A percentile compares a stretch with the other conserved stretches of the same genome.
Evolutionary conservation across 306 rosid species (phyloP).

Genomic region (Vachellia collinsii): DNA sequence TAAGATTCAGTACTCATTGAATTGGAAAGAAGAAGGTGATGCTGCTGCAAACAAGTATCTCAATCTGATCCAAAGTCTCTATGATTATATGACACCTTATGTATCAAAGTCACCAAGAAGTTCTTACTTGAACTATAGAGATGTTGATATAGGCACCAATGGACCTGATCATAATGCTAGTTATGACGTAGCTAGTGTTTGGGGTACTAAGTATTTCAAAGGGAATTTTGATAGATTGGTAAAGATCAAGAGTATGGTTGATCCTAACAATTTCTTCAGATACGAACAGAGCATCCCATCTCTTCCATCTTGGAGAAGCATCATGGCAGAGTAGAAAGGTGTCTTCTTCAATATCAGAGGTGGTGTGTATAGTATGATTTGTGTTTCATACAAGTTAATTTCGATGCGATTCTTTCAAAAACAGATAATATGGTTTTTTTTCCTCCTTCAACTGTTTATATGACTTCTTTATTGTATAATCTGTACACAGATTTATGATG

Average conservation of each 20-base stretch:
- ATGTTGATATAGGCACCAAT: slow-evolving; percentile 72
- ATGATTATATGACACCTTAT: slow-evolving; percentile 66
- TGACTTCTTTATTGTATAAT: neutral
- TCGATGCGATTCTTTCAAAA: neutral
- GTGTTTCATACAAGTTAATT: neutral
- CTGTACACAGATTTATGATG: neutral
- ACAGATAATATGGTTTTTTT: neutral
- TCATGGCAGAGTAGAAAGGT: slow-evolving; percentile 29
- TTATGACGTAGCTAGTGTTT: slow-evolving; percentile 55
- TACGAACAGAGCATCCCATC: slow-evolving; percentile 79
- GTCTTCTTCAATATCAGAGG: slow-evolving; percentile 2
- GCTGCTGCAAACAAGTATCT: slow-evolving; percentile 43
- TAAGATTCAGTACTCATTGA: slow-evolving; percentile 70
- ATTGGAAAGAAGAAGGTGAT: slow-evolving; percentile 59
- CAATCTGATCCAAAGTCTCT: slow-evolving; percentile 49
- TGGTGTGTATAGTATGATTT: slow-evolving; percentile 9
- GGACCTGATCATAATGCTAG: slow-evolving; percentile 47
- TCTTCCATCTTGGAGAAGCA: slow-evolving; percentile 40
- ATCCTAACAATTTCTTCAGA: slow-evolving; percentile 66
- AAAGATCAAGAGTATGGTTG: slow-evolving; percentile 58
- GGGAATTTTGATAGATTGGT: slow-evolving; percentile 66
- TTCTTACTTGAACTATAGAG: slow-evolving; percentile 75
- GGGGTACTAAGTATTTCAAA: slow-evolving; percentile 76
- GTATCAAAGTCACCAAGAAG: slow-evolving; percentile 71
- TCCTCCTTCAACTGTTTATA: neutral